Evolutionary conservation across 2,329 filamentous ascomycete genomes (phyloP).

Genomic region (Trichoderma koningiopsis): DNA sequence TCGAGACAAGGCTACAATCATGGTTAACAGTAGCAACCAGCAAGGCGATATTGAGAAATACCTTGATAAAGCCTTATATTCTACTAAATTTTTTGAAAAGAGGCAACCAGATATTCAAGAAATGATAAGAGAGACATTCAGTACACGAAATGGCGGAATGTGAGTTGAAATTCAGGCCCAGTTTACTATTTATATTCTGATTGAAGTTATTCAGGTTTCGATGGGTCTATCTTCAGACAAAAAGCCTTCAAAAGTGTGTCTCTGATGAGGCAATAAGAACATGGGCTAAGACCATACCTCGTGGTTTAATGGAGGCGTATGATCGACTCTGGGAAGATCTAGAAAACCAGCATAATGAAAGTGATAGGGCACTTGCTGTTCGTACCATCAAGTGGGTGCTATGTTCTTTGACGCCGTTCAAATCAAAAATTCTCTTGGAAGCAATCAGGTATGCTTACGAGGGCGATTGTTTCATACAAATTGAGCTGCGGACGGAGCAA

Average conservation of each 20-base stretch:
- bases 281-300: conserved; percentile 26
- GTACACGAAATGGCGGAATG: not conserved
- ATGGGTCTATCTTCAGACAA: conserved; percentile 30
- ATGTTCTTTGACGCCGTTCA: not conserved
- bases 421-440: not conserved
- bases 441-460: not conserved
- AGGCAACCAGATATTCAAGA: not conserved
- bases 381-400: conserved; percentile 18
- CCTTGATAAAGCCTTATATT: conserved; percentile 16
- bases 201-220: conserved; percentile 28
- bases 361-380: not conserved
- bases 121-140: conserved; percentile 1
- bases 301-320: conserved; percentile 28
- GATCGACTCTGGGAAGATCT: conserved; percentile 14
- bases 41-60: conserved; percentile 30
- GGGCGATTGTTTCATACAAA: not conserved
- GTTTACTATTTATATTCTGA: not conserved
- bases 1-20: conserved; percentile 17
- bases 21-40: conserved; percentile 25
- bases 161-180: not conserved
- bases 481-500: not conserved
- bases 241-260: conserved; percentile 17
- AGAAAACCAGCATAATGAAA: not conserved
- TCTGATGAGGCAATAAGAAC: conserved; percentile 21
- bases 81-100: not conserved